These are phyloP conservation scores for Salix udensis DNA, from an alignment of 345 rosid genomes.

Conservation along the genomic window DNA sequence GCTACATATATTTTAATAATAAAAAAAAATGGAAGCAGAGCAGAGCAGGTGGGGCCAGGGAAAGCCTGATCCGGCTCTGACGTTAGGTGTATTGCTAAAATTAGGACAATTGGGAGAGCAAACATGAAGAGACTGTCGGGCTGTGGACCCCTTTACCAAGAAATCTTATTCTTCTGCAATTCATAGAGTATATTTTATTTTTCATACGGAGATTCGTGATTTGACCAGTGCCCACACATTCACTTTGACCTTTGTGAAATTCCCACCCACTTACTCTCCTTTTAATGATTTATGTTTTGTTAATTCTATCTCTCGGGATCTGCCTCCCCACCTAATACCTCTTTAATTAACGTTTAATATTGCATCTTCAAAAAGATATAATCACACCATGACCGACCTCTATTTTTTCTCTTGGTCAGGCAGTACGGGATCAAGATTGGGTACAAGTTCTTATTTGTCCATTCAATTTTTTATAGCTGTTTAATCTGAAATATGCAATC, in stretches of 20 bases:
- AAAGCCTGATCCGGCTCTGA: constrained; percentile 13
- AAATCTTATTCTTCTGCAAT: background rate
- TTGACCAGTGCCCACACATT: background rate
- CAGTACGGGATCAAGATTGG: background rate
- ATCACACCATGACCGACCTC: background rate
- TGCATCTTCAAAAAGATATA: background rate
- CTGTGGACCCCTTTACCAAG: constrained; percentile 7
- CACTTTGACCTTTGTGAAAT: background rate
- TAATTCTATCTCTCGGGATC: background rate
- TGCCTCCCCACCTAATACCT: background rate
- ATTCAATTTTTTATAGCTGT: no score
- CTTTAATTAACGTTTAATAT: background rate
- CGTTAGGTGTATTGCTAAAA: constrained; percentile 2
- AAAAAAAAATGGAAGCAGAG: no score
- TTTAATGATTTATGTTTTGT: background rate
- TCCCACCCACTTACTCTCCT: background rate
- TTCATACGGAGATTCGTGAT: background rate
- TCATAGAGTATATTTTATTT: background rate
- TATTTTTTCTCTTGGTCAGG: background rate
- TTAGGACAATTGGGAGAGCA: constrained; percentile 13
- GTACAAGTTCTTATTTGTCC: no score
- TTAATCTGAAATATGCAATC: no score
- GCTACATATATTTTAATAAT: accelerated
- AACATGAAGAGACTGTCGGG: constrained; percentile 10
- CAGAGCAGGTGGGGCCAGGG: background rate